Evolutionary conservation across 108 stramenopile genomes (phyloP).

Genomic region (Asterionellopsis glacialis): DNA sequence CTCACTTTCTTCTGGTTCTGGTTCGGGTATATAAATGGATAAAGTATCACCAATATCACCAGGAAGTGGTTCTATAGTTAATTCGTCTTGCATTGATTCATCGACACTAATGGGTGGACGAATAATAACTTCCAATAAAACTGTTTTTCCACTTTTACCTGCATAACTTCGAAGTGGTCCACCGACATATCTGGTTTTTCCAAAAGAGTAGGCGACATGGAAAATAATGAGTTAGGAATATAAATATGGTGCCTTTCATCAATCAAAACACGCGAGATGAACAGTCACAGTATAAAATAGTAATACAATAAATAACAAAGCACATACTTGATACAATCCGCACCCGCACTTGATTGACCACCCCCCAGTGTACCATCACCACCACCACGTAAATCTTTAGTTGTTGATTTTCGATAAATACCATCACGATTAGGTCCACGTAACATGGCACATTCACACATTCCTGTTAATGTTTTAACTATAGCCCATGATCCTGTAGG

Average conservation of each 20-base stretch:
- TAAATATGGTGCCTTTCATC: too few relatives aligned
- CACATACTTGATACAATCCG: slow-evolving; percentile 54
- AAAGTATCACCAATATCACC: slow-evolving; percentile 13
- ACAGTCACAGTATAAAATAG: too few relatives aligned
- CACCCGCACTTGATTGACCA: slow-evolving; percentile 26
- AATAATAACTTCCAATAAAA: slow-evolving; percentile 62
- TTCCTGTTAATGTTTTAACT: slow-evolving; percentile 58
- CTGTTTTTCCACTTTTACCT: slow-evolving; percentile 53
- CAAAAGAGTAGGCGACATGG: too few relatives aligned
- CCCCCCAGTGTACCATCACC: slow-evolving; percentile 55
- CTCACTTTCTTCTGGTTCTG: neutral
- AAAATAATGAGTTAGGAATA: too few relatives aligned
- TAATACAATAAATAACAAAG: too few relatives aligned
- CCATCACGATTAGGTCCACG: slow-evolving; percentile 62
- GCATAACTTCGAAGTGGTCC: slow-evolving; percentile 63
- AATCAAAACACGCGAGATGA: too few relatives aligned
- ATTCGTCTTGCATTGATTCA: slow-evolving; percentile 8
- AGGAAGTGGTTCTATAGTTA: slow-evolving; percentile 19
- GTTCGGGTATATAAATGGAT: slow-evolving; percentile 16
- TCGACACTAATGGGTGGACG: slow-evolving; percentile 62
- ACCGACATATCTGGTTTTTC: slow-evolving; percentile 36
- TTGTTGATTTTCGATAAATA: slow-evolving; percentile 40
- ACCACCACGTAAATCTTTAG: slow-evolving; percentile 58
- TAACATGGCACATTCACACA: slow-evolving; percentile 56
- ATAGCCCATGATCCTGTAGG: slow-evolving; percentile 73